Evolutionary conservation across 345 rosid genomes (phyloP).

Genomic region (Brassica napus): DNA sequence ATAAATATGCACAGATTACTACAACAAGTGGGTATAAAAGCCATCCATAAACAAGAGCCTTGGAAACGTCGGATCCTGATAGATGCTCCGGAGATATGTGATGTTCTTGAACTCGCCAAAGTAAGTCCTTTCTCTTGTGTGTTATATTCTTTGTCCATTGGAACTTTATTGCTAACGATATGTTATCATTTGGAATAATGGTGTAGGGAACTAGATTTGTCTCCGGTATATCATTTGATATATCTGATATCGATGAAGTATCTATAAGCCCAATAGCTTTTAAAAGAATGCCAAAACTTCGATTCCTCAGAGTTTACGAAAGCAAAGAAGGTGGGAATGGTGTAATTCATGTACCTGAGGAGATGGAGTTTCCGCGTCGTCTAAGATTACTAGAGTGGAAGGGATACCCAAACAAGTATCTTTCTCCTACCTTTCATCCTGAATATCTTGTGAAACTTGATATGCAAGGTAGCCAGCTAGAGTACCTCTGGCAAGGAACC

Average conservation of each 20-base stretch:
- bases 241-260: not conserved
- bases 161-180: not conserved
- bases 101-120: not conserved
- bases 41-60: slow-evolving; percentile 13
- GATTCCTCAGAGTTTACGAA: slow-evolving; percentile 21
- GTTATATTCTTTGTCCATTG: not conserved
- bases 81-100: not conserved
- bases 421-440: slow-evolving; percentile 19
- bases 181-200: not conserved
- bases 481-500: slow-evolving; percentile 32
- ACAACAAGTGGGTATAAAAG: slow-evolving; percentile 27
- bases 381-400: slow-evolving; percentile 31
- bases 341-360: not conserved
- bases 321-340: not conserved
- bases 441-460: slow-evolving; percentile 29
- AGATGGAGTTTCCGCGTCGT: slow-evolving; percentile 13
- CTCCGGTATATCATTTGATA: slow-evolving; percentile 27
- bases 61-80: slow-evolving; percentile 25
- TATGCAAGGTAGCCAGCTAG: not conserved
- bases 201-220: slow-evolving; percentile 32
- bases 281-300: slow-evolving; percentile 29
- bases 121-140: not conserved
- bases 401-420: slow-evolving; percentile 26
- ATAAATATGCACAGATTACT: slow-evolving; percentile 39
- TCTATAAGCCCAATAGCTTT: not conserved